These are phyloP conservation scores for Raddia distichophylla DNA, from an alignment of 176 grass and related monocot species.

Conservation along the genomic window DNA sequence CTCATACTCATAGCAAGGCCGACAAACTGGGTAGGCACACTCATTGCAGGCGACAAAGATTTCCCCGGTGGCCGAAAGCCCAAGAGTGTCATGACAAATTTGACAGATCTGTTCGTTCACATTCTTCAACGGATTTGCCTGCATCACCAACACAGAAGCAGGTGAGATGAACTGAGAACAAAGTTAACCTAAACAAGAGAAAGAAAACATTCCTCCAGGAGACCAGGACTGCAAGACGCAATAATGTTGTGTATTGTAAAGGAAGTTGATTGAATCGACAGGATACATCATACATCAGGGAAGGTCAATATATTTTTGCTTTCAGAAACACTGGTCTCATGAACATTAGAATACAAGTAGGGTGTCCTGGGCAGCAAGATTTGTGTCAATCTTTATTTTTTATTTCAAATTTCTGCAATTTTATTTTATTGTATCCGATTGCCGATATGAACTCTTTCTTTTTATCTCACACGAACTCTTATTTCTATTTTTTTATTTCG, in stretches of 20 bases:
- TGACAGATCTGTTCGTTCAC: slow-evolving; percentile 64
- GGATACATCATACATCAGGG: not conserved
- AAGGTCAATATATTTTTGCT: not conserved
- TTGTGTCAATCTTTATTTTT: too few relatives aligned
- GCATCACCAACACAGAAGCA: slow-evolving; percentile 21
- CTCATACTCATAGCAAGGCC: slow-evolving; percentile 85
- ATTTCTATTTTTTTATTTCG: too few relatives aligned
- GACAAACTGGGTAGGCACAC: slow-evolving; percentile 79
- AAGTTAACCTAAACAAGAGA: not conserved
- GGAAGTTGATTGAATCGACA: not conserved
- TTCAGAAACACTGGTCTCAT: too few relatives aligned
- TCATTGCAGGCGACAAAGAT: slow-evolving; percentile 87
- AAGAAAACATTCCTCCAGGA: not conserved
- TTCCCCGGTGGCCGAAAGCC: slow-evolving; percentile 55
- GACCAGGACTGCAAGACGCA: not conserved
- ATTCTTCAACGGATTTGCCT: slow-evolving; percentile 58
- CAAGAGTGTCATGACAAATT: slow-evolving; percentile 70
- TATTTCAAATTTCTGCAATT: too few relatives aligned
- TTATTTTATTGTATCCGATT: too few relatives aligned
- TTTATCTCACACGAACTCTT: too few relatives aligned
- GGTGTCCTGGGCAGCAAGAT: too few relatives aligned
- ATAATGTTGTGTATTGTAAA: not conserved
- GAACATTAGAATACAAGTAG: too few relatives aligned
- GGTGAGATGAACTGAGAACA: slow-evolving; percentile 7
- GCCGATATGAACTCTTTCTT: too few relatives aligned